Evolutionary conservation across 2,329 filamentous ascomycete genomes (phyloP), one percentile per base, ranked within the genome.

Genomic region (Clarireedia sp.): DNA sequence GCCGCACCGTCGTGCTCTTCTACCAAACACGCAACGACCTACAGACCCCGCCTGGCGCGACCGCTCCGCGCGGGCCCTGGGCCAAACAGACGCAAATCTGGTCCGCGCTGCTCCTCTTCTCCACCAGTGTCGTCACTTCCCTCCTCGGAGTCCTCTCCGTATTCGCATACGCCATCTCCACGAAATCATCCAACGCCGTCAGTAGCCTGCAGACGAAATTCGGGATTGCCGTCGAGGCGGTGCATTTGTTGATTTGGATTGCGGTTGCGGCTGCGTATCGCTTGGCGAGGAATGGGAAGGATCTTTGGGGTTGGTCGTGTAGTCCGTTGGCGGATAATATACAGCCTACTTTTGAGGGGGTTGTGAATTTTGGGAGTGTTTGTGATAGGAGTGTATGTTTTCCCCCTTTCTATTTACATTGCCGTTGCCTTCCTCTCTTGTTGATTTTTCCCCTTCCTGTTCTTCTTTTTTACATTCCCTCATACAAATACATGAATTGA

Each of bases 301-400:
- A 64, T 56, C 54, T 64, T 3, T 64, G 59, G 62, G 59, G 58
- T 2, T 64, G 62, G 59, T 60, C 59, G 1, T 64, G 59, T 46
- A 59, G 51, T 36, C 55, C 55, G 10, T 5, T 51, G 5, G 60
- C 60, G 8, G 36, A 59, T 17, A 57, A 57, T 10, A 61, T 62
- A 14, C 62, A 64, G 43, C 55, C 53, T 6, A 57, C 48, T 24
- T 62, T 64, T n/a, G 38, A 60, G 9, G 54, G 57, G 0, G 46
- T 64, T 6, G 59, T 64, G 23, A 48, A 62, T 48, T 64, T 64
- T n/a, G 33, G 57, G 19, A 51, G 48, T 5, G 50, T 62, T 37
- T 62, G 62, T 19, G n/a, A 47, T 4, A 51, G 58, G 55, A 61
- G 60, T 5, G 60, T 62, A 14, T 23, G 49, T 51, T 23, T 17